Evolutionary conservation across 148 eudicot genomes (phyloP).

Genomic region (Chenopodium suecicum): DNA sequence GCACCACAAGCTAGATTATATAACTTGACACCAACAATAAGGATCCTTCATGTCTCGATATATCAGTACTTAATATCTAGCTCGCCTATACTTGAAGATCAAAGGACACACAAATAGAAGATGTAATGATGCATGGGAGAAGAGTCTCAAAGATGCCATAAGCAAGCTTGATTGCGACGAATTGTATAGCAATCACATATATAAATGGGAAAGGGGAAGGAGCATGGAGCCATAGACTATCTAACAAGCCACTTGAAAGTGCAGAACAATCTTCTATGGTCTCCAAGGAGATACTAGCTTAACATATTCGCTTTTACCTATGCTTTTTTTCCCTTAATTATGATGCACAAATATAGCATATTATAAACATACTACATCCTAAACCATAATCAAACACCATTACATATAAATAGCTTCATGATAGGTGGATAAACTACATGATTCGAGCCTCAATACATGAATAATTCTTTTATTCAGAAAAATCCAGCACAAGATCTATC

Average conservation of each 20-base stretch:
- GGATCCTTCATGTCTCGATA: background rate
- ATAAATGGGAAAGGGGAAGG: background rate
- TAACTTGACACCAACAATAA: too few relatives aligned
- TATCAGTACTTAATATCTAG: background rate
- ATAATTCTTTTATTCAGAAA: background rate
- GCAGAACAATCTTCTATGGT: background rate
- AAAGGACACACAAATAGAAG: background rate
- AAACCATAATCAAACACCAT: background rate
- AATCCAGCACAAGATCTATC: background rate
- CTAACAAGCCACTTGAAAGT: slow-evolving; percentile 1
- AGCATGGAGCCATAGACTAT: background rate
- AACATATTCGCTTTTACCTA: background rate
- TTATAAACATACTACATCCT: background rate
- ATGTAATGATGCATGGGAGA: slow-evolving; percentile 17
- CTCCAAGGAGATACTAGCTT: background rate
- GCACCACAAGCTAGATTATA: background rate
- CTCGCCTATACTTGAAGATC: background rate
- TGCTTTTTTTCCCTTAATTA: background rate
- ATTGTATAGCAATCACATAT: background rate
- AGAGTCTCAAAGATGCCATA: background rate
- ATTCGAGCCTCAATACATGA: background rate
- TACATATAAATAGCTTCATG: background rate
- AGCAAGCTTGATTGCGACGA: background rate
- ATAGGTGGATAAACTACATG: background rate
- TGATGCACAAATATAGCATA: background rate